Percentiles rank a stretch among this genome's conserved stretches.
Conservation (phyloP, 2,329 filamentous ascomycete species). For the Penicillium corylophilum region DNA sequence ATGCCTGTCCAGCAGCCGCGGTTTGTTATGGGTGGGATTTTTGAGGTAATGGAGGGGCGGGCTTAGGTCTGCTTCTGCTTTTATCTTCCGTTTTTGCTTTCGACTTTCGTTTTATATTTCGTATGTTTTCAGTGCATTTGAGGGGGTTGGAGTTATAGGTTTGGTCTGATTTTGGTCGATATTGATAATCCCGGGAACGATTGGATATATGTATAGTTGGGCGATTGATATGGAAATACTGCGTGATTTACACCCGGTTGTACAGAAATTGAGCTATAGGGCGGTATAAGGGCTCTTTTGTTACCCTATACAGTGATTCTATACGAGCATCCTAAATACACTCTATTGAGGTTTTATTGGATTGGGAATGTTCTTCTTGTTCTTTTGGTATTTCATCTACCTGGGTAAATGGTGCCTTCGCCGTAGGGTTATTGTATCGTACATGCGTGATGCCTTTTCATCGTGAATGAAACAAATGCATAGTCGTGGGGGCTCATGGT, state of each 20-base stretch:
- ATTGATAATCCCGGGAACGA: neutral
- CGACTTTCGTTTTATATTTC: neutral
- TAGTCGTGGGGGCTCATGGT: neutral
- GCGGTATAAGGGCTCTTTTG: neutral
- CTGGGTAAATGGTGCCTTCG: no score
- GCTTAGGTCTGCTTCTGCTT: constrained; percentile 22
- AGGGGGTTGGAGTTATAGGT: constrained; percentile 1
- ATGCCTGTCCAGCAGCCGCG: constrained; percentile 27
- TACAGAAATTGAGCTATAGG: neutral
- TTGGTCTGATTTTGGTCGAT: neutral
- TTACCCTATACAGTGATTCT: neutral
- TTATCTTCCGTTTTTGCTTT: no score
- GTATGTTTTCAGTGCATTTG: neutral
- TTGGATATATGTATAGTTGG: neutral
- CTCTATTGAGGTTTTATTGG: neutral
- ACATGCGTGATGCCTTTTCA: neutral
- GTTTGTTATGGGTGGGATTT: constrained; percentile 49
- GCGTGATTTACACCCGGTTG: neutral
- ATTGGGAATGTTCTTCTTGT: neutral
- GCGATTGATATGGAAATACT: neutral
- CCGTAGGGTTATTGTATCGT: neutral
- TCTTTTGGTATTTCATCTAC: neutral
- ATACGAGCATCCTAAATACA: neutral
- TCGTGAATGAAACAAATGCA: neutral
- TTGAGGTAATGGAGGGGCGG: constrained; percentile 48